phyloP scores from a whole-genome alignment of 257 asterid species.

The Agastache rugosa region DNA sequence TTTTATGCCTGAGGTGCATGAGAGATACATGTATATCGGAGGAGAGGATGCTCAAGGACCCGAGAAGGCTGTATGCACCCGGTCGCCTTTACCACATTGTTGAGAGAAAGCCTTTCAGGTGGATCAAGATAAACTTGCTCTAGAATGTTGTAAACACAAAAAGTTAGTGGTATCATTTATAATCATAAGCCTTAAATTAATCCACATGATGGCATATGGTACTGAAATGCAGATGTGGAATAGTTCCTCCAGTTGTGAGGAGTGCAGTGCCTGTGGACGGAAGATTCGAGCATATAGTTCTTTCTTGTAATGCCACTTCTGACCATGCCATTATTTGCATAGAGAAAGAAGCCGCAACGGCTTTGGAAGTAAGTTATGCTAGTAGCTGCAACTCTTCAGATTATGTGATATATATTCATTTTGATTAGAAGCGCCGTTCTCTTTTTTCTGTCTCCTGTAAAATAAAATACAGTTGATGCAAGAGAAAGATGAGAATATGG shows the following conservation, averaged over 20 bases:
- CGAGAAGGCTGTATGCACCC: constrained; percentile 82
- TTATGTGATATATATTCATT: too few relatives aligned
- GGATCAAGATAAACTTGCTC: constrained; percentile 4
- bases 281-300: constrained; percentile 91
- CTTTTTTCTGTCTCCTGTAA: too few relatives aligned
- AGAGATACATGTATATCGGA: constrained; percentile 83
- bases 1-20: constrained; percentile 81
- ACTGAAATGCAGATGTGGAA: constrained; percentile 83
- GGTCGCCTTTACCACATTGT: constrained; percentile 94
- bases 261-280: constrained; percentile 94
- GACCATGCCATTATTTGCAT: constrained; percentile 91
- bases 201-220: too few relatives aligned
- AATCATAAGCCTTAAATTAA: too few relatives aligned
- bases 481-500: constrained; percentile 58
- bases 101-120: constrained; percentile 88
- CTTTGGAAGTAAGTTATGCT: constrained; percentile 60
- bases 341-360: constrained; percentile 75
- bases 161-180: too few relatives aligned
- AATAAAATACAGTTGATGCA: constrained; percentile 72
- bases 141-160: too few relatives aligned
- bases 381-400: too few relatives aligned
- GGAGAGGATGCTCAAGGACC: constrained; percentile 83
- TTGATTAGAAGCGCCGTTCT: too few relatives aligned
- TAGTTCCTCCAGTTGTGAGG: constrained; percentile 80
- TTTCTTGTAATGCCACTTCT: constrained; percentile 87